Percentiles rank a stretch among this genome's conserved stretches.
phyloP scores from a whole-genome alignment of 345 rosid genomes.

The Brassica rapa region DNA sequence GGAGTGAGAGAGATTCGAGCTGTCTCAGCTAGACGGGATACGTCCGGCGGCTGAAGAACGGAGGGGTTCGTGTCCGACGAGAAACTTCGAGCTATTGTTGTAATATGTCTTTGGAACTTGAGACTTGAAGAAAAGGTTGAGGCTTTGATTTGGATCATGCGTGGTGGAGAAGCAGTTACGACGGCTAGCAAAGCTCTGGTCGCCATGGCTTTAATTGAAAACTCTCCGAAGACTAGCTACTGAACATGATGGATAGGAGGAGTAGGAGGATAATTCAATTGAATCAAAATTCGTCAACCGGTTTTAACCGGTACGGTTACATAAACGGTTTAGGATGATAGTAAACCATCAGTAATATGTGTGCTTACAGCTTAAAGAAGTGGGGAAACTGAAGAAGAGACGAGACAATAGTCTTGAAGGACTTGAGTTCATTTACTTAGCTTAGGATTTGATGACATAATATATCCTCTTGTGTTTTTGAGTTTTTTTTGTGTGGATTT shows the following conservation, averaged over 20 bases:
- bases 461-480: neutral
- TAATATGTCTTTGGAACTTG: slow-evolving; percentile 1
- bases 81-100: slow-evolving; percentile 29
- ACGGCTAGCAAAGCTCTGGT: neutral
- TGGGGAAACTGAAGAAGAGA: too few species aligned
- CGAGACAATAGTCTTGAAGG: too few species aligned
- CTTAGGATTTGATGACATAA: too few species aligned
- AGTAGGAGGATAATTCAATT: neutral
- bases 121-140: neutral
- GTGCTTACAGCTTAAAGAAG: too few species aligned
- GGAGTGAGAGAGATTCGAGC: slow-evolving; percentile 82
- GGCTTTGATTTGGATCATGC: neutral
- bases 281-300: neutral
- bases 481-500: slow-evolving; percentile 24
- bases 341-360: too few species aligned
- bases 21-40: slow-evolving; percentile 67
- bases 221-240: neutral
- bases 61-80: slow-evolving; percentile 45
- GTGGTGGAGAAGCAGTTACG: neutral
- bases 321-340: neutral
- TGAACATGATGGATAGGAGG: neutral
- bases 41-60: slow-evolving; percentile 65
- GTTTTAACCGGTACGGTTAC: neutral
- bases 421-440: too few species aligned
- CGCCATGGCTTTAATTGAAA: neutral